phyloP scores from a whole-genome alignment of 2,329 filamentous ascomycete species.

The Aureobasidium sp. region DNA sequence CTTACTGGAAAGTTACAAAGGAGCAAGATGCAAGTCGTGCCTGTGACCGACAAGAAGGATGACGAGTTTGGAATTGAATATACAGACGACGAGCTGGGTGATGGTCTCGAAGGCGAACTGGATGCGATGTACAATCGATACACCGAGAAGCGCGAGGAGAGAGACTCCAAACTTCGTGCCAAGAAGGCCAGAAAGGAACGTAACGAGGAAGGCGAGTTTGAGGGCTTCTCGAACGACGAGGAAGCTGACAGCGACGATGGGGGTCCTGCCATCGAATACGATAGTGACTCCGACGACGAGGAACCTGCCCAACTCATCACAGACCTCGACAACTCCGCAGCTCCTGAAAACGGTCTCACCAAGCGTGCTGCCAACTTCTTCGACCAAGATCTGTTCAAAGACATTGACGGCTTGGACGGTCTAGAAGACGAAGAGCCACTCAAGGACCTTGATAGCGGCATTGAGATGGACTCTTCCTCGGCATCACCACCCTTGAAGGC shows the following conservation, averaged over 20 bases:
- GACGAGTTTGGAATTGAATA: constrained; percentile 56
- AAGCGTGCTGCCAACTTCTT: constrained; percentile 92
- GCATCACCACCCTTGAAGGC: constrained; percentile 31
- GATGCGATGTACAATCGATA: constrained; percentile 91
- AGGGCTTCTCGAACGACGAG: constrained; percentile 80
- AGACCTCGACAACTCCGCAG: constrained; percentile 62
- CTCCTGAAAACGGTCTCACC: constrained; percentile 70
- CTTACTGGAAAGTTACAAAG: constrained; percentile 70
- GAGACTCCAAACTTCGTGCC: constrained; percentile 88
- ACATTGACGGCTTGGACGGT: constrained; percentile 72
- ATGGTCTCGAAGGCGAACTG: constrained; percentile 84
- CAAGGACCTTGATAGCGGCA: constrained; percentile 49
- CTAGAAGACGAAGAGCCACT: constrained; percentile 52
- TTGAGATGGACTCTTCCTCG: constrained; percentile 37
- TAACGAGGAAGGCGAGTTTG: constrained; percentile 89
- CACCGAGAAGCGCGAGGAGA: constrained; percentile 79
- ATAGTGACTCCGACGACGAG: constrained; percentile 65
- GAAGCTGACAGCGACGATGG: constrained; percentile 64
- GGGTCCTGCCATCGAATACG: constrained; percentile 63
- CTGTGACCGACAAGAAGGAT: constrained; percentile 53
- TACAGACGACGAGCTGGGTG: constrained; percentile 77
- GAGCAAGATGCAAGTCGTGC: constrained; percentile 80
- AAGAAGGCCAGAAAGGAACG: constrained; percentile 84
- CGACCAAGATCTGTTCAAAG: constrained; percentile 93
- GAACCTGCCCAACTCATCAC: constrained; percentile 60